A percentile compares a stretch with the other conserved stretches of the same genome.
Evolutionary conservation across 2,329 filamentous ascomycete genomes (phyloP).

Genomic region (Bipolaris bicolor): DNA sequence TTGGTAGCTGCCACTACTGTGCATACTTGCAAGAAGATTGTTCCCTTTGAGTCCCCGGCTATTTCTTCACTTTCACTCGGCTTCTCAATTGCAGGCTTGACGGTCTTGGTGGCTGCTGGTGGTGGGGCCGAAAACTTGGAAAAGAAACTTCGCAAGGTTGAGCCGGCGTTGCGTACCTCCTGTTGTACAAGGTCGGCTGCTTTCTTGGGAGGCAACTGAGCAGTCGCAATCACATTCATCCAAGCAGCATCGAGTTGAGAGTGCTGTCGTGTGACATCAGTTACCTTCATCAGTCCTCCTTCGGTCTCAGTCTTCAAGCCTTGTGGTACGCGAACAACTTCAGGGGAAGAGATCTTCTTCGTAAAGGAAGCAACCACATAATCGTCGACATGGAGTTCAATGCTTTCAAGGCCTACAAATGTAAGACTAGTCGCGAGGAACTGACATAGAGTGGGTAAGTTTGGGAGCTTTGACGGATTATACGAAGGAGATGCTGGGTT

Average conservation of each 20-base stretch:
- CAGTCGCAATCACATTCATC: constrained; percentile 89
- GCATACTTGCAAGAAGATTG: constrained; percentile 87
- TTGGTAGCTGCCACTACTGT: constrained; percentile 82
- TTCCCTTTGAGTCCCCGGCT: constrained; percentile 71
- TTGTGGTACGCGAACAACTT: constrained; percentile 73
- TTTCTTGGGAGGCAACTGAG: constrained; percentile 59
- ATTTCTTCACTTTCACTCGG: constrained; percentile 64
- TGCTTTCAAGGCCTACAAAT: constrained; percentile 85
- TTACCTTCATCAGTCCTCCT: constrained; percentile 87
- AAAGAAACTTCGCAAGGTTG: constrained; percentile 49
- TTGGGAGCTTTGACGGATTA: constrained; percentile 75
- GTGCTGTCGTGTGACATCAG: constrained; percentile 79
- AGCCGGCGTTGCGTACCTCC: constrained; percentile 45
- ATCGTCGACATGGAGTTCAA: constrained; percentile 91
- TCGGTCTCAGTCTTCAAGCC: constrained; percentile 83
- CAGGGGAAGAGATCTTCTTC: constrained; percentile 84
- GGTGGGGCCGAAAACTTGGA: constrained; percentile 44
- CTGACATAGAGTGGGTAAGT: constrained; percentile 83
- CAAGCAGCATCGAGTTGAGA: constrained; percentile 91
- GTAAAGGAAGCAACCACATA: constrained; percentile 77
- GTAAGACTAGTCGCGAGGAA: constrained; percentile 95
- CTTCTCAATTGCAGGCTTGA: constrained; percentile 30
- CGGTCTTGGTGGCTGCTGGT: constrained; percentile 27
- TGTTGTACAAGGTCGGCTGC: constrained; percentile 44
- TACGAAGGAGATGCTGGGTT: constrained; percentile 56